phyloP scores from a whole-genome alignment of 2,329 filamentous ascomycete species.

The Aspergillus sp. region DNA sequence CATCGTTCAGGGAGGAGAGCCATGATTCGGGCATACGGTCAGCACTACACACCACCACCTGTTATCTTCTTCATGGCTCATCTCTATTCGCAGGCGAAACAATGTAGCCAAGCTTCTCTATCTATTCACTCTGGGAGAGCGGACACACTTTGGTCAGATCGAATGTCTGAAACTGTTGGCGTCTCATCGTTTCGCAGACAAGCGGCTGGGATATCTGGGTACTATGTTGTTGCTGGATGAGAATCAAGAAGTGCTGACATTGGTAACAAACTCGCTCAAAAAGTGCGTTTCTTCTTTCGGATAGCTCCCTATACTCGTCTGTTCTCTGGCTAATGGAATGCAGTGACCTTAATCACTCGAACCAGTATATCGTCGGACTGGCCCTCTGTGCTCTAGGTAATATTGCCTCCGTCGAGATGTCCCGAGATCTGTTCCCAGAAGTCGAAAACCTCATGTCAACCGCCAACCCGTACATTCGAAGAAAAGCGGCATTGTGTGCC shows the following conservation, averaged over 20 bases:
- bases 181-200: constrained; percentile 95
- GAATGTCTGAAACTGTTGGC: constrained; percentile 97
- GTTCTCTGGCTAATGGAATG: constrained; percentile 27
- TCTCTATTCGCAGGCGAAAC: constrained; percentile 65
- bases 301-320: neutral
- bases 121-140: constrained; percentile 93
- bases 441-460: constrained; percentile 89
- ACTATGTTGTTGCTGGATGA: constrained; percentile 95
- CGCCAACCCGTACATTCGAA: constrained; percentile 94
- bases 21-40: constrained; percentile 87
- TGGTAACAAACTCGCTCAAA: constrained; percentile 96
- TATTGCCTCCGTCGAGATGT: constrained; percentile 98
- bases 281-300: constrained; percentile 59
- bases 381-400: constrained; percentile 95
- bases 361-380: constrained; percentile 96
- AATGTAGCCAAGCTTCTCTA: constrained; percentile 98
- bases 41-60: constrained; percentile 23
- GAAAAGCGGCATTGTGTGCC: constrained; percentile 96
- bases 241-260: constrained; percentile 94
- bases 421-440: constrained; percentile 91
- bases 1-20: constrained; percentile 96
- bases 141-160: constrained; percentile 98
- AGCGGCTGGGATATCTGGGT: constrained; percentile 88
- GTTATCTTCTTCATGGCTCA: constrained; percentile 15
- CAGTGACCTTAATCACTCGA: constrained; percentile 93